A percentile compares a stretch with the other conserved stretches of the same genome.
Conservation (phyloP, 1,284 basidiomycete genomes). For the Boletellus dicymbophilus region DNA sequence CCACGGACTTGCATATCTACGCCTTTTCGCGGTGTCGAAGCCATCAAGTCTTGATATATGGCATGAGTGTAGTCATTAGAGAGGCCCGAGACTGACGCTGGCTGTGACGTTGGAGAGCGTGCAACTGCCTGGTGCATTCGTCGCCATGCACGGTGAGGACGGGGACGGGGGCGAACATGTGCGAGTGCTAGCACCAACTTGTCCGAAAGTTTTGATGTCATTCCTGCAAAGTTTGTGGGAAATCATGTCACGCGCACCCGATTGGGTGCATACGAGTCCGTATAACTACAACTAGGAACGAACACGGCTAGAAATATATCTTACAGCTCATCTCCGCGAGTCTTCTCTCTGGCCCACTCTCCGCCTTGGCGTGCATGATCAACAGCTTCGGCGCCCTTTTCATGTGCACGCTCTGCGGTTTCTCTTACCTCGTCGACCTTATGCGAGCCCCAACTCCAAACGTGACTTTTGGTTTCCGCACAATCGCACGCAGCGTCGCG, state of each 20-base stretch:
- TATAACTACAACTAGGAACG: too few relatives aligned
- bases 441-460: conserved; percentile 22
- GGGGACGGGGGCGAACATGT: conserved; percentile 1
- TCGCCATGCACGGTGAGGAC: conserved; percentile 8
- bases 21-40: background rate
- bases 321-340: background rate
- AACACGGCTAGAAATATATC: too few relatives aligned
- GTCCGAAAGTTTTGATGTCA: conserved; percentile 4
- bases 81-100: background rate
- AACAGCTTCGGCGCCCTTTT: background rate
- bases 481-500: conserved; percentile 16
- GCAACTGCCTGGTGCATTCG: conserved; percentile 25
- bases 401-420: conserved; percentile 18
- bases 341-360: conserved; percentile 24
- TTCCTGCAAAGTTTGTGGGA: too few relatives aligned
- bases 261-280: too few relatives aligned
- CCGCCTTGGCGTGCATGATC: conserved; percentile 15
- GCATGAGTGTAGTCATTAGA: conserved; percentile 1
- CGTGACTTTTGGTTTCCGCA: conserved; percentile 16
- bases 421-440: conserved; percentile 34
- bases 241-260: too few relatives aligned
- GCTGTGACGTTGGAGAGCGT: background rate
- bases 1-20: conserved; percentile 17
- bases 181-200: background rate
- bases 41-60: conserved; percentile 4